Base-by-base conservation (phyloP, 257 asterid genomes). In the Jaltomata sinuosa region DNA sequence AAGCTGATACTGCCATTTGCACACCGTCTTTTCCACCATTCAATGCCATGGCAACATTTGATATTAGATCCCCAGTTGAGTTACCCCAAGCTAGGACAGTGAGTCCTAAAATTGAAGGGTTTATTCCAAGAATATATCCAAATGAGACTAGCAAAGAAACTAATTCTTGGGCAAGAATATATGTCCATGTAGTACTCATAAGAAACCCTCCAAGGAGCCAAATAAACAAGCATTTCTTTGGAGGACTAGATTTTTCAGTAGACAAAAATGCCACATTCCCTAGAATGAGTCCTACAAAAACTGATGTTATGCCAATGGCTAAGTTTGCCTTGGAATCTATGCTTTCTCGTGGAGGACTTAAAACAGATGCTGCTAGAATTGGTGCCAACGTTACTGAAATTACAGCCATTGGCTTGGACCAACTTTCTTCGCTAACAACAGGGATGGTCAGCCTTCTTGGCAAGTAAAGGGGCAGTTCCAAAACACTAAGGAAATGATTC, bases 51-150 rank as follows among this genome's bases (percentile, higher is more conserved):
- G 95, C 87, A 80, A 90, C 71, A 54, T 94, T 92, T 2, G 98
- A 92, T 21, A 94, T 89, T 90, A 95, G 61, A 83, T 95, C 98
- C 32, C 98, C 98, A 0, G 90, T 32, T 0, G 98, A 95, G 53
- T 95, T 94, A 1, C 98, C 98, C 98, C 98, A 95, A 0, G 98
- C 98, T n/a, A 95, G 90, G 84, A 94, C 97, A 3, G 98, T 95
- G 11, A 95, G 87, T 9, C 94, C 98, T 8, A 95, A 84, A 27
- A 95, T 85, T 0, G 98, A 91, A n/a, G 98, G 91, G 87, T 76
- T 92, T 21, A 95, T 92, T 4, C 91, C 96, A 0, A 94, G 87
- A 12, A 95, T 92, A 34, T 80, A 36, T 0, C 96, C 98, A 25
- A 95, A 89, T 21, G 95, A 87, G 8, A 92, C 91, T 53, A 95